Base-by-base conservation (phyloP, 129 eudicot species). In the Erigeron canadensis region DNA sequence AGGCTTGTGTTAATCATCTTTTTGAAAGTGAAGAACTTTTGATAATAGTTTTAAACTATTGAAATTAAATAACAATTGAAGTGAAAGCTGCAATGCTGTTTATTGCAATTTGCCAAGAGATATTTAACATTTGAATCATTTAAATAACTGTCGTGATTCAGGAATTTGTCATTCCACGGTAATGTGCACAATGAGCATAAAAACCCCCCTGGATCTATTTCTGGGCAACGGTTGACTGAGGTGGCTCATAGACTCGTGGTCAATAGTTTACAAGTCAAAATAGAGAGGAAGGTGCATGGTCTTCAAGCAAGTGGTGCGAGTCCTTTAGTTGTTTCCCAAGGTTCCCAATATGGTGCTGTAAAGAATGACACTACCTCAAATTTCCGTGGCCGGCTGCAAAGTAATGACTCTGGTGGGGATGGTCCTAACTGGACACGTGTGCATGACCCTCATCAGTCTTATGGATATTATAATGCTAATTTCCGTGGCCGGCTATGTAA, bases 221-320 rank as follows among this genome's bases (percentile, higher is more conserved):
- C 85, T 11, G 96, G 98, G 15, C 66, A 73, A 45, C 88, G 82
- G 60, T 84, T 93, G 43, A 90, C 83, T 9, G 84, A 85, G 19
- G 98, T 96, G 16, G 96, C 98, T 19, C 87, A 79, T 70, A 83
- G 95, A 12, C 88, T 93, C 3, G 91, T 93, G 28, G 75, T 70
- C 68, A 15, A 63, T 9, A 63, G 50, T 28, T 51, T 69, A 50
- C 85, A 73, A 65, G 5, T 18, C 7, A 86, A 80, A 75, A 22
- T 66, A 7, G 69, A 73, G 28, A 68, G 67, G 46, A 79, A 75
- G 37, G 80, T 61, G 57, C 37, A 71, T 70, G 56, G 40, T 66
- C 13, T 50, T 44, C 76, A 16, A 72, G 42, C 16, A 65, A 60
- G 80, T 72, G 74, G n/a, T 44, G 80, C 75, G 1, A 65, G 78